Evolutionary conservation across 2,329 filamentous ascomycete genomes (phyloP).

Genomic region (Phaeomoniella chlamydospora): DNA sequence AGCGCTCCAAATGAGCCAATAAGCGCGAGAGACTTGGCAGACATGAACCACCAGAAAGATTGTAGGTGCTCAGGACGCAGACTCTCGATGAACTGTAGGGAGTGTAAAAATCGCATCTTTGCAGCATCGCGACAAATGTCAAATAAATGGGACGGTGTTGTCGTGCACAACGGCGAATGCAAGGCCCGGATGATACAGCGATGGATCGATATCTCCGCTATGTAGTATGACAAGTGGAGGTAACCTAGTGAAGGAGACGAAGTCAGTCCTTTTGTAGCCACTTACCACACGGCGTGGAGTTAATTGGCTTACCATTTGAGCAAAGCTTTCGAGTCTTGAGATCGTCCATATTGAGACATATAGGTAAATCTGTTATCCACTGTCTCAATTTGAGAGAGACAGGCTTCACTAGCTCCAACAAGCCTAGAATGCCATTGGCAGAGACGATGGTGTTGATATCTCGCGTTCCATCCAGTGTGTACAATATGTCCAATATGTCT

Average conservation of each 20-base stretch:
- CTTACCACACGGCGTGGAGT: constrained; percentile 23
- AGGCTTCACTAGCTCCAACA: constrained; percentile 63
- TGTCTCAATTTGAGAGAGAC: constrained; percentile 72
- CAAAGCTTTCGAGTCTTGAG: constrained; percentile 25
- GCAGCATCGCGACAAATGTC: constrained; percentile 26
- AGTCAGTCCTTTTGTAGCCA: constrained; percentile 20
- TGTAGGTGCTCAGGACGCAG: constrained; percentile 29
- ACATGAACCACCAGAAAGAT: constrained; percentile 32
- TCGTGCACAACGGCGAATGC: not conserved
- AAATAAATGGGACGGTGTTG: constrained; percentile 34
- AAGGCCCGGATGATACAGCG: constrained; percentile 80
- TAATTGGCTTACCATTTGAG: constrained; percentile 12
- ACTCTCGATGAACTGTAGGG: constrained; percentile 29
- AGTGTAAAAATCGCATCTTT: constrained; percentile 24
- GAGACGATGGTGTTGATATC: constrained; percentile 49
- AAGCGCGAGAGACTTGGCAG: constrained; percentile 26
- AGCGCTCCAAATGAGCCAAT: constrained; percentile 26
- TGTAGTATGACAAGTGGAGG: constrained; percentile 83
- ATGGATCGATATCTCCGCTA: constrained; percentile 86
- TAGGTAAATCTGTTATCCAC: constrained; percentile 61
- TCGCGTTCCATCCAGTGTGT: constrained; percentile 62
- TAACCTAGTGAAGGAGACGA: constrained; percentile 42
- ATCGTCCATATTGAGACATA: constrained; percentile 49
- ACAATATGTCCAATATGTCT: constrained; percentile 72
- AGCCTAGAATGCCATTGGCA: constrained; percentile 54